Evolutionary conservation across 805 yeast genomes (phyloP).

Genomic region (Candida qinlingensis): DNA sequence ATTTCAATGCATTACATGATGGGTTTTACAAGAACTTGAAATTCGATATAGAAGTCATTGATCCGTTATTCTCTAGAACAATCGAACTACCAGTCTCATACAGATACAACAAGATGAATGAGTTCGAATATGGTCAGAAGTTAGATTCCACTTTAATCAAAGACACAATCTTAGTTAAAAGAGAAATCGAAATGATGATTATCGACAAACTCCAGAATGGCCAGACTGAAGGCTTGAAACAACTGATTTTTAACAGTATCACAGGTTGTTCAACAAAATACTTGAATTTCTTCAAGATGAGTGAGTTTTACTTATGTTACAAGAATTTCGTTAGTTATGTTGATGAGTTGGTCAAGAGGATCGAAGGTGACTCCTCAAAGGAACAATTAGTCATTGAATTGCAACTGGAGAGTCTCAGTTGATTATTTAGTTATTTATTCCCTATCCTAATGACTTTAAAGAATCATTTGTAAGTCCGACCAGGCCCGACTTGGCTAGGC

Average conservation of each 20-base stretch:
- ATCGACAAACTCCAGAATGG: slow-evolving; percentile 10
- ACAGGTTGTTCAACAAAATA: slow-evolving; percentile 22
- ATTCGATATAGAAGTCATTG: slow-evolving; percentile 12
- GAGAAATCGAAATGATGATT: slow-evolving; percentile 32
- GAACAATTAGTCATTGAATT: background rate
- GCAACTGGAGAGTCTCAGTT: background rate
- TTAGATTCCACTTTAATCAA: slow-evolving; percentile 8
- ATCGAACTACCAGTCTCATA: slow-evolving; percentile 13
- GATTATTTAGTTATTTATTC: background rate
- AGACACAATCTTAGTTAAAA: slow-evolving; percentile 30
- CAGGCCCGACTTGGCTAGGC: no score
- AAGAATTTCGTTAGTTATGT: slow-evolving; percentile 22
- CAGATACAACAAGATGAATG: slow-evolving; percentile 1
- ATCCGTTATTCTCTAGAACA: background rate
- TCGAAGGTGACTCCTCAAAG: background rate
- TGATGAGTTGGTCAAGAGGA: slow-evolving; percentile 15
- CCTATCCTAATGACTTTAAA: background rate
- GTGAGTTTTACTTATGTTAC: slow-evolving; percentile 13
- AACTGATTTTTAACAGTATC: slow-evolving; percentile 17
- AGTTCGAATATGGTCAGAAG: background rate
- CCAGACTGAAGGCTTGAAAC: slow-evolving; percentile 13
- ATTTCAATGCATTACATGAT: slow-evolving; percentile 18
- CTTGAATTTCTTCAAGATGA: slow-evolving; percentile 18
- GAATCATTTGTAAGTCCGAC: no score
- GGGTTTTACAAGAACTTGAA: slow-evolving; percentile 17